These are phyloP conservation scores for Isabelozyma gotoi DNA, from an alignment of 805 yeast genomes.

Conservation along the genomic window DNA sequence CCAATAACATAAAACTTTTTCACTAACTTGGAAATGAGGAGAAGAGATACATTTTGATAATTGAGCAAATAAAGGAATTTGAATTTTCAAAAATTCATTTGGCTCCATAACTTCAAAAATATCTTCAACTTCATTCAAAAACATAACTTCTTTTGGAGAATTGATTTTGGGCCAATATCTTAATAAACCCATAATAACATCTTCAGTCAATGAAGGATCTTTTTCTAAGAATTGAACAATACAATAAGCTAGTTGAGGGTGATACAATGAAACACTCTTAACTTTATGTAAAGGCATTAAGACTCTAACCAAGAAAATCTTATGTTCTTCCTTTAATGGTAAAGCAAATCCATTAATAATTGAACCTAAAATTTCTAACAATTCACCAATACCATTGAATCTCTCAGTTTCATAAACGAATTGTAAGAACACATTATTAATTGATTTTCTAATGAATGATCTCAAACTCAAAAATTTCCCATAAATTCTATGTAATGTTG, in stretches of 20 bases:
- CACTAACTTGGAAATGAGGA: conserved; percentile 96
- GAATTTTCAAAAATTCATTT: conserved; percentile 83
- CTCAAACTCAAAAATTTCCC: conserved; percentile 91
- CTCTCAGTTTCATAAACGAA: conserved; percentile 94
- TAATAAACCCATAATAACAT: conserved; percentile 90
- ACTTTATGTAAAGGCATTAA: conserved; percentile 92
- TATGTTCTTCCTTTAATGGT: conserved; percentile 96
- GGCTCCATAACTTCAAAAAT: conserved; percentile 96
- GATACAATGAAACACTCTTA: conserved; percentile 83
- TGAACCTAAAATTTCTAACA: conserved; percentile 91
- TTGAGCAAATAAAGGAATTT: conserved; percentile 91
- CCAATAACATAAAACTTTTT: conserved; percentile 92
- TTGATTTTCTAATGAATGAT: conserved; percentile 86
- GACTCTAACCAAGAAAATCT: conserved; percentile 81
- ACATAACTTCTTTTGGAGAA: conserved; percentile 94
- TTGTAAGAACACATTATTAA: conserved; percentile 88
- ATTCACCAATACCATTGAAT: conserved; percentile 93
- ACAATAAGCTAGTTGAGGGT: conserved; percentile 96
- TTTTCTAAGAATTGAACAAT: conserved; percentile 95
- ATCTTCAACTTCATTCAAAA: conserved; percentile 92
- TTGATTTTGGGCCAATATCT: conserved; percentile 97
- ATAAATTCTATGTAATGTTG: conserved; percentile 92
- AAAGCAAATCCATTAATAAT: conserved; percentile 97
- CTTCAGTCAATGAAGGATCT: conserved; percentile 89
- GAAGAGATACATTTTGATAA: conserved; percentile 90